Conservation (phyloP, 1,139 yeast genomes). For the Kodamaea ohmeri region DNA sequence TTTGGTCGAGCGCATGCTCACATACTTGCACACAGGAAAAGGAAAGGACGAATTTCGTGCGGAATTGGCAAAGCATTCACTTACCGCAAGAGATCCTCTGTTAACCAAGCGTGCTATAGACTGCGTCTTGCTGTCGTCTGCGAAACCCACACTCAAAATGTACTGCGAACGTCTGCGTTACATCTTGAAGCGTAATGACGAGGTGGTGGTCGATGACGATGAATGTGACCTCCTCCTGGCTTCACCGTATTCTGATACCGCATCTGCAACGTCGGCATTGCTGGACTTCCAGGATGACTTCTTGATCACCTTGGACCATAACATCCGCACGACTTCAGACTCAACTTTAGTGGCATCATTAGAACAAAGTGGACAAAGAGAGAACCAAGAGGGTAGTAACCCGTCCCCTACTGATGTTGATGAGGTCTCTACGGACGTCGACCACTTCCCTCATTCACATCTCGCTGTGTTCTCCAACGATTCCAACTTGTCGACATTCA, state of each 20-base stretch:
- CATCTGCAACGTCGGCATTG: constrained; percentile 5
- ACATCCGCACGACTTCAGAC: constrained; percentile 36
- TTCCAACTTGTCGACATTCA: constrained; percentile 36
- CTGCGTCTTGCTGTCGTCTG: constrained; percentile 45
- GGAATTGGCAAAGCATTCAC: constrained; percentile 5
- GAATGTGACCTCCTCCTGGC: constrained; percentile 6
- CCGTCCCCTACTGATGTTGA: constrained; percentile 2
- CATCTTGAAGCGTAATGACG: constrained; percentile 27
- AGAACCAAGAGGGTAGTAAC: too few relatives aligned
- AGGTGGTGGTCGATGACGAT: constrained; percentile 12
- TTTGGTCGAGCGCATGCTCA: constrained; percentile 17
- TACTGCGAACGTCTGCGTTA: constrained; percentile 51
- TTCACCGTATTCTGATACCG: constrained; percentile 8
- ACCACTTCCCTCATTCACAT: constrained; percentile 38
- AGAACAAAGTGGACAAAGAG: too few relatives aligned
- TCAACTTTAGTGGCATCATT: constrained; percentile 18
- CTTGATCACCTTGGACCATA: constrained; percentile 33
- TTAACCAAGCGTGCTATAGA: constrained; percentile 20
- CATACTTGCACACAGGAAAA: constrained; percentile 5
- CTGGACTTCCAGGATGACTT: constrained; percentile 34
- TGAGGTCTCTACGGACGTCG: constrained; percentile 22
- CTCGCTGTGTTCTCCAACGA: constrained; percentile 41
- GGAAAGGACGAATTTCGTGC: constrained; percentile 6
- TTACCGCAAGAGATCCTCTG: too few relatives aligned
- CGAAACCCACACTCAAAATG: constrained; percentile 48